A percentile compares a stretch with the other conserved stretches of the same genome.
These are phyloP conservation scores for Stenocarpella maydis DNA, from an alignment of 2,329 filamentous ascomycete genomes.

Conservation along the genomic window DNA sequence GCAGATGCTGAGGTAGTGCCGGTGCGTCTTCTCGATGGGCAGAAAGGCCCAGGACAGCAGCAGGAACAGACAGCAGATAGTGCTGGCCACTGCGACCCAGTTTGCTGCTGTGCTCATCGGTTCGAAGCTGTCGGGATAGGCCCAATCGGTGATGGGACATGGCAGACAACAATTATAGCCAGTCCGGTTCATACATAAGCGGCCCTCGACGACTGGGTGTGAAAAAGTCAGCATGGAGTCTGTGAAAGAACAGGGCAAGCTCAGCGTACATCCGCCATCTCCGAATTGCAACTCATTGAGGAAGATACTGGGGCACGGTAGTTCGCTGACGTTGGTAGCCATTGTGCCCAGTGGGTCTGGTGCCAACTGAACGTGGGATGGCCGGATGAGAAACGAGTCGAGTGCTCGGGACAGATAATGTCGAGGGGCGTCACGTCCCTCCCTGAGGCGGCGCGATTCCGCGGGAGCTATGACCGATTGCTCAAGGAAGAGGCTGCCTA, in stretches of 20 bases:
- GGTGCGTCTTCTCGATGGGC: slow-evolving; percentile 86
- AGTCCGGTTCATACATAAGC: slow-evolving; percentile 59
- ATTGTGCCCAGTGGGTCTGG: slow-evolving; percentile 20
- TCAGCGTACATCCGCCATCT: slow-evolving; percentile 35
- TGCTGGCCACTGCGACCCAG: slow-evolving; percentile 81
- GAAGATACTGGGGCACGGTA: slow-evolving; percentile 34
- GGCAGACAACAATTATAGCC: slow-evolving; percentile 81
- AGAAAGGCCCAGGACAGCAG: slow-evolving; percentile 81
- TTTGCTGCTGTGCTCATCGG: slow-evolving; percentile 73
- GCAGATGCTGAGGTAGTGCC: slow-evolving; percentile 93
- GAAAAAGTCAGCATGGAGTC: slow-evolving; percentile 43
- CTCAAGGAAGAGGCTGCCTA: neutral
- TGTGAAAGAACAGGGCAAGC: slow-evolving; percentile 13
- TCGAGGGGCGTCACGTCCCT: neutral
- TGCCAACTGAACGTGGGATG: neutral
- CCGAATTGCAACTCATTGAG: slow-evolving; percentile 33
- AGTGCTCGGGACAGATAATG: neutral
- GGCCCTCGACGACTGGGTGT: slow-evolving; percentile 62
- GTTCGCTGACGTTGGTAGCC: slow-evolving; percentile 19
- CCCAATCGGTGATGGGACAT: slow-evolving; percentile 86
- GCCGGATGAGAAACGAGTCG: neutral
- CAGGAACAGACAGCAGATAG: slow-evolving; percentile 77
- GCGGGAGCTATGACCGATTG: slow-evolving; percentile 4
- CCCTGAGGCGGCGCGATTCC: neutral
- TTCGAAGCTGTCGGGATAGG: slow-evolving; percentile 67